These are phyloP conservation scores for Xanthoconium stramineum DNA, from an alignment of 768 basidiomycete genomes.

Conservation along the genomic window DNA sequence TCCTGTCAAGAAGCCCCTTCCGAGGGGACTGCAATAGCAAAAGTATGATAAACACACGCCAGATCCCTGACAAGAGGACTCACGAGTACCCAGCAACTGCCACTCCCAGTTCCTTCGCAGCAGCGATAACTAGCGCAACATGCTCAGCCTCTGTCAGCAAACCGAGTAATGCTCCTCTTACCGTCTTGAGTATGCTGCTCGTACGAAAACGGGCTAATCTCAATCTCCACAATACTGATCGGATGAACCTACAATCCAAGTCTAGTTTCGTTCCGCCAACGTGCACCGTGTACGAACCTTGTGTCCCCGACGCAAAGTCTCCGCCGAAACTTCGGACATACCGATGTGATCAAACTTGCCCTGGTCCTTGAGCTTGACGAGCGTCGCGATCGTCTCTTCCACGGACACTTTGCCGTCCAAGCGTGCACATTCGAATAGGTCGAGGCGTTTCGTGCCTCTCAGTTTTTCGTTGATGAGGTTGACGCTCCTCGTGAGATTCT, in stretches of 20 bases:
- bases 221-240: conserved; percentile 62
- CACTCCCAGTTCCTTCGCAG: conserved; percentile 53
- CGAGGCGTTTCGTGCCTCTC: conserved; percentile 52
- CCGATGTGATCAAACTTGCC: conserved; percentile 51
- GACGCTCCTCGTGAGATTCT: conserved; percentile 47
- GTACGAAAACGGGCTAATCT: conserved; percentile 61
- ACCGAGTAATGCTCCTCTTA: not conserved
- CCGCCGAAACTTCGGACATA: conserved; percentile 50
- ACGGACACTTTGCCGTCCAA: conserved; percentile 42
- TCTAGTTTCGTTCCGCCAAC: too few species aligned
- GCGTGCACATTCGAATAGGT: conserved; percentile 57
- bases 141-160: not conserved
- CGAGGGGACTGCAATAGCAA: conserved; percentile 42
- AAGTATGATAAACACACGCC: too few species aligned
- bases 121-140: conserved; percentile 40
- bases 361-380: conserved; percentile 36
- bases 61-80: conserved; percentile 1
- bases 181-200: conserved; percentile 49
- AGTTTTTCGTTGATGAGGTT: conserved; percentile 42
- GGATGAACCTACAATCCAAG: conserved; percentile 42
- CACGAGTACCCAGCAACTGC: conserved; percentile 61
- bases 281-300: conserved; percentile 8
- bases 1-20: conserved; percentile 52
- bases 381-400: conserved; percentile 43
- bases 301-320: conserved; percentile 42